Base-by-base conservation (phyloP, 2,329 filamentous ascomycete species). In the Talaromyces sp. region DNA sequence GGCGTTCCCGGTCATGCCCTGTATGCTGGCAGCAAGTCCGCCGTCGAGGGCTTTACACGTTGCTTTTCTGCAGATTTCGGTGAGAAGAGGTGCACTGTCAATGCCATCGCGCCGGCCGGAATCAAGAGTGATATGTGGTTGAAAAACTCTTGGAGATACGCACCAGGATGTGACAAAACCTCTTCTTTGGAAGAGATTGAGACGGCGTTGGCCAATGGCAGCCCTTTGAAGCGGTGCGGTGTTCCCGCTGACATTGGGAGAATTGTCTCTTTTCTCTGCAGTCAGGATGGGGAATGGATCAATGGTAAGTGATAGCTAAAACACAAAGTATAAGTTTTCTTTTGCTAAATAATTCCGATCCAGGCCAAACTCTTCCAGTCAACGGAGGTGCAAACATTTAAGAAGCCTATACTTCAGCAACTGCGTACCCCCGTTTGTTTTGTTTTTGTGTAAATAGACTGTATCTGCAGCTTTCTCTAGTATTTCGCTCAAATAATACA, bases 101-200 rank as follows among this genome's bases (percentile, higher is more conserved):
- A 89, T 69, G 84, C 83, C 51, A 80, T 89, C 32, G 86, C 86
- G 0, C 86, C 86, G 0, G 86, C 86, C 59, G 86, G 85, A 14
- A 86, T 87, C 73, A 87, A 86, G 77, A 86, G 82, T 50, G 89
- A 91, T 73, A 91, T 91, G 89, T 91, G 88, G 78, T 81, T 86
- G 63, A 82, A 85, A 74, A 88, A 88, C 73, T 82, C 85, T 26
- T 87, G 85, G 84, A 83, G 85, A 70, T 87, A 87, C 72, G 83
- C 84, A 21, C 84, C 84, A 13, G 82, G 82, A 62, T 62, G 60
- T 24, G 58, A 62, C 29, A 62, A 62, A 46, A 55, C 35, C 19
- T 62, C 60, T 82, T 81, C 74, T 72, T 56, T 79, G 76, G 79
- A 82, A 56, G 78, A 77, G 58, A 86, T 86, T 66, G 82, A 85